Conservation (phyloP, 2,329 filamentous ascomycete genomes). For the Coniochaeta sp. region DNA sequence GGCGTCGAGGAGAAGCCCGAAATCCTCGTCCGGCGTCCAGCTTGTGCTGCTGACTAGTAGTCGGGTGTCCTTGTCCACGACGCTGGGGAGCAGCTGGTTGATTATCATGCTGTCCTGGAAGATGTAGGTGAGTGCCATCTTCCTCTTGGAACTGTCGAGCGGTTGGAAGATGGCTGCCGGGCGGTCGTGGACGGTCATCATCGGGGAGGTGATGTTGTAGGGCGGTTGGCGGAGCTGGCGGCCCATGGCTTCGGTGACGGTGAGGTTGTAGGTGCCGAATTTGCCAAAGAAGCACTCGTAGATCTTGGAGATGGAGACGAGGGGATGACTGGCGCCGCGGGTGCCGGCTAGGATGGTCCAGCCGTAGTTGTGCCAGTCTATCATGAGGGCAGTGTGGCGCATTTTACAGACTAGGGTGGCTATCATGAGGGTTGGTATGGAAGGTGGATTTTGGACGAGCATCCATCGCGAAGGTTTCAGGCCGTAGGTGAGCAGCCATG, state of each 20-base stretch:
- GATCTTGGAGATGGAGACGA: constrained; percentile 68
- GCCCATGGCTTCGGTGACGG: constrained; percentile 86
- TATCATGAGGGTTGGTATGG: constrained; percentile 81
- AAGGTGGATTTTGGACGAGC: constrained; percentile 87
- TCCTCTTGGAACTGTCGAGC: constrained; percentile 40
- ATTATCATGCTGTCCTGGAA: constrained; percentile 39
- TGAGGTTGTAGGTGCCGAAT: constrained; percentile 66
- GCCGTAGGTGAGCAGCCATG: constrained; percentile 63
- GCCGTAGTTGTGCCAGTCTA: constrained; percentile 99
- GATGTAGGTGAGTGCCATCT: constrained; percentile 56
- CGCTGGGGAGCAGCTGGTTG: constrained; percentile 28
- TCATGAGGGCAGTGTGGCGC: constrained; percentile 72
- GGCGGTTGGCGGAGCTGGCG: constrained; percentile 56
- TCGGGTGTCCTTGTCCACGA: constrained; percentile 53
- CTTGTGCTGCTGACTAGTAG: constrained; percentile 90
- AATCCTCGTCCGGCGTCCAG: constrained; percentile 97
- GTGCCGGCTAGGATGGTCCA: constrained; percentile 78
- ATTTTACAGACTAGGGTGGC: constrained; percentile 65
- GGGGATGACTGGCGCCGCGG: constrained; percentile 51
- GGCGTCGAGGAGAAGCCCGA: constrained; percentile 77
- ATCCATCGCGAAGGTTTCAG: constrained; percentile 75
- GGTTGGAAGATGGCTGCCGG: constrained; percentile 79
- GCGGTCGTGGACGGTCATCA: constrained; percentile 76
- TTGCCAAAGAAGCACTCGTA: constrained; percentile 72
- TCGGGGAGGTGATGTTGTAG: constrained; percentile 56